Conservation (phyloP, 2,329 filamentous ascomycete genomes). For the Venturia effusa region DNA sequence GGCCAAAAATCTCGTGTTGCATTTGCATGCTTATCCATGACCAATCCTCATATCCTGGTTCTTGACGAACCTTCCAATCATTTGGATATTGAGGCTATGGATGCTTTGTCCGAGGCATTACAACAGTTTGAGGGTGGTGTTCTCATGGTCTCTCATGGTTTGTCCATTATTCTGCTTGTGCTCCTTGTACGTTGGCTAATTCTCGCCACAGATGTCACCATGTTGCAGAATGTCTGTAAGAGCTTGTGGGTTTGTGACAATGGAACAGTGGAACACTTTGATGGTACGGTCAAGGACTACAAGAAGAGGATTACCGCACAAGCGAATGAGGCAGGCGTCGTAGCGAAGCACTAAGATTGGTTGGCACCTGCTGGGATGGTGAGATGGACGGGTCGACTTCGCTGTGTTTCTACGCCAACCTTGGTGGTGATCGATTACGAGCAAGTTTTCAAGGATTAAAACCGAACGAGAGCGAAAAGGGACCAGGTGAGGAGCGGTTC, state of each 20-base stretch:
- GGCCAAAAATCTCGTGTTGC: conserved; percentile 98
- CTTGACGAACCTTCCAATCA: conserved; percentile 98
- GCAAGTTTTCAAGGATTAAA: no score
- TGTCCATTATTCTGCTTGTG: background rate
- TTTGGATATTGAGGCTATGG: conserved; percentile 98
- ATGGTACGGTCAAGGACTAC: conserved; percentile 88
- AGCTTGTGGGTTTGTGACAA: conserved; percentile 94
- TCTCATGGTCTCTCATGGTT: conserved; percentile 94
- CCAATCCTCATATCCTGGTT: conserved; percentile 92
- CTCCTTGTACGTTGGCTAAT: conserved; percentile 95
- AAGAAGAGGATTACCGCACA: conserved; percentile 93
- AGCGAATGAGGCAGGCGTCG: conserved; percentile 79
- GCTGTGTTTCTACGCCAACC: background rate
- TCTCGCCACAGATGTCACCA: conserved; percentile 98
- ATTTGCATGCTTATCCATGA: conserved; percentile 89
- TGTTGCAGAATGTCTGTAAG: conserved; percentile 92
- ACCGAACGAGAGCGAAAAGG: no score
- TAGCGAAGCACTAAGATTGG: conserved; percentile 23
- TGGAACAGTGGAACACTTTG: conserved; percentile 91
- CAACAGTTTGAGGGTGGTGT: conserved; percentile 86
- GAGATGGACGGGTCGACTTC: background rate
- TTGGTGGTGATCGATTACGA: background rate
- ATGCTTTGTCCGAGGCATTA: conserved; percentile 77
- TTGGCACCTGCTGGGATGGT: background rate
- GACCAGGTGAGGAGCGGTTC: no score